Conservation (phyloP, 2,329 filamentous ascomycete species). For the Metarhizium guizhouense region DNA sequence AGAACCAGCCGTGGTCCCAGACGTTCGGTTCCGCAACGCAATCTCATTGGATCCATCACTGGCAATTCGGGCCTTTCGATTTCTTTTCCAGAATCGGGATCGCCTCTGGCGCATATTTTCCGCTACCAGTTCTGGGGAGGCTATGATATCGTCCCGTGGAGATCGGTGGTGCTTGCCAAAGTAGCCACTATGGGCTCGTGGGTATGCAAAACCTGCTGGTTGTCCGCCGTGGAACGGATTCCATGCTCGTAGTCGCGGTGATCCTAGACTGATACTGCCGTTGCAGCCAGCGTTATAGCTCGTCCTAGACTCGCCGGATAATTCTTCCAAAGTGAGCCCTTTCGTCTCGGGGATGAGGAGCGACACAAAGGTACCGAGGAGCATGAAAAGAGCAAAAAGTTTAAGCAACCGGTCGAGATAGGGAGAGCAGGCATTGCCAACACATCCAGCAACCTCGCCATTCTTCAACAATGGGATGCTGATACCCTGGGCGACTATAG, state of each 20-base stretch:
- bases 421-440: constrained; percentile 38
- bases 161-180: constrained; percentile 20
- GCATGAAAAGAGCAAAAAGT: constrained; percentile 75
- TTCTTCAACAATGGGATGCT: constrained; percentile 53
- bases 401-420: constrained; percentile 68
- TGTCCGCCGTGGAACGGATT: constrained; percentile 41
- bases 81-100: constrained; percentile 20
- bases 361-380: constrained; percentile 58
- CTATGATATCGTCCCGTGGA: constrained; percentile 32
- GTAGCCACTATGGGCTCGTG: constrained; percentile 20
- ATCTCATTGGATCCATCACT: constrained; percentile 23
- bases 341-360: constrained; percentile 73
- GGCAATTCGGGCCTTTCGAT: constrained; percentile 17
- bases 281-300: constrained; percentile 45
- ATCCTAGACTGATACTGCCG: constrained; percentile 34
- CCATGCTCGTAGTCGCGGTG: constrained; percentile 25
- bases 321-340: constrained; percentile 61
- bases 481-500: constrained; percentile 57
- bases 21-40: constrained; percentile 17
- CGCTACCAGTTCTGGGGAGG: constrained; percentile 29
- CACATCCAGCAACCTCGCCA: constrained; percentile 40
- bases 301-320: constrained; percentile 57
- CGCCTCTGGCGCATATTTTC: constrained; percentile 15
- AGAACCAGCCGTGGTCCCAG: background rate
- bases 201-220: constrained; percentile 42